Evolutionary conservation across 78 protist genomes (phyloP), one percentile per base, ranked within the genome.

Genomic region (Protostelium mycophagum): DNA sequence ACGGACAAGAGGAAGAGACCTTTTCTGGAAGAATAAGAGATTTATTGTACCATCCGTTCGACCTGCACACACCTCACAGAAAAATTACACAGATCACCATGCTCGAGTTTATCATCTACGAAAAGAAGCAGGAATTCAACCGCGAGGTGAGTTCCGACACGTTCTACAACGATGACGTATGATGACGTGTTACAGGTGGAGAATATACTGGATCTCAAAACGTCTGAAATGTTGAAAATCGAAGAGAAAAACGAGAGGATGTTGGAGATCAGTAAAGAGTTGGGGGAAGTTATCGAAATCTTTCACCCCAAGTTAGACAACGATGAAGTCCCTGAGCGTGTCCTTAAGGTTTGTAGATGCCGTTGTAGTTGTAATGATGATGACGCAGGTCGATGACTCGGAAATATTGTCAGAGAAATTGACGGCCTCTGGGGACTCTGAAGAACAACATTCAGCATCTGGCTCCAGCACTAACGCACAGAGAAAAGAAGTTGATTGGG

Each of bases 31-130:
- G 16, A 51, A 16, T 38, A 73, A 28, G 31, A n/a, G 86, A 9
- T 9, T 31, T 88, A 84, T 39, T 88, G 29, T 88, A 88, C 28
- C 83, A 88, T 84, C 85, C 85, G 25, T 88, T 63, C 73, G 90
- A 88, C 1, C 86, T 88, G 38, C 35, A 88, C 85, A 88, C 90
- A 1, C 86, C 90, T 1, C 28, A 38, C 28, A 84, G 90, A 37
- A 88, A 84, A 9, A 0, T 1, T n/a, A 73, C 86, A 5, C 90
- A 88, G 51, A 88, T 88, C 86, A 28, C n/a, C 23, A 34, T 88
- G 85, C 90, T 36, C 35, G 86, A 88, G n/a, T 38, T 83, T 35
- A 34, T 39, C 36, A 88, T 88, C 83, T 38, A 28, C 31, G 84
- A 88, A 0, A 10, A 1, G 36, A 87, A 87, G 88, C 51, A 16